phyloP scores from a whole-genome alignment of 345 rosid species.

The Passiflora organensis region DNA sequence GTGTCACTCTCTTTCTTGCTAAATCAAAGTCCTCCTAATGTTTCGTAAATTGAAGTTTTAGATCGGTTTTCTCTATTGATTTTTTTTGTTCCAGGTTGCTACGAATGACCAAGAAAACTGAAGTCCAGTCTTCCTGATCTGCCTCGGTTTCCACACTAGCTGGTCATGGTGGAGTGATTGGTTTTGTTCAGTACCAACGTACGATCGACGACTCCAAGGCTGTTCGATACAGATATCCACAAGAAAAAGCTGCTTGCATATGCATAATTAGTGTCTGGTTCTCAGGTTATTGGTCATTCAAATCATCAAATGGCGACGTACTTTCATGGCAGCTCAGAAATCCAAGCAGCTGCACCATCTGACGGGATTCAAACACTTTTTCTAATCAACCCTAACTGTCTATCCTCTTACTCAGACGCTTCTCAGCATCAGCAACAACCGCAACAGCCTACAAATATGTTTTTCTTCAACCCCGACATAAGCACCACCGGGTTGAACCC shows the following conservation, averaged over 20 bases:
- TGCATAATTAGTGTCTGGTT: neutral
- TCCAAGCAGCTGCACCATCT: slow-evolving; percentile 32
- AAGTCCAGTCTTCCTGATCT: neutral
- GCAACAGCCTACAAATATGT: slow-evolving; percentile 13
- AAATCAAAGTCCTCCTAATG: neutral
- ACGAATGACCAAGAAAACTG: neutral
- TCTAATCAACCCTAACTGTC: slow-evolving; percentile 44
- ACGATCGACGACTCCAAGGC: neutral
- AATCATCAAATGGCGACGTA: slow-evolving; percentile 40
- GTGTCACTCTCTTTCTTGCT: neutral
- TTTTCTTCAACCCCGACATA: slow-evolving; percentile 27
- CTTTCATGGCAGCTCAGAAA: slow-evolving; percentile 45
- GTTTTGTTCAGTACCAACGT: too few species aligned
- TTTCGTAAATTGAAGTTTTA: too few species aligned
- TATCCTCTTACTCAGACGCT: slow-evolving; percentile 35
- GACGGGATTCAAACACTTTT: slow-evolving; percentile 47
- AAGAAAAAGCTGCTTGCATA: neutral
- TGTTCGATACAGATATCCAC: neutral
- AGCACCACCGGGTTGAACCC: slow-evolving; percentile 7
- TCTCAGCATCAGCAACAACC: neutral
- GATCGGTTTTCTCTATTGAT: neutral
- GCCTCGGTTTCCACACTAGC: neutral
- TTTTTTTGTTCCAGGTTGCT: neutral
- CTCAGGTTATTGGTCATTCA: neutral
- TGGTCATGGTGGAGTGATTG: slow-evolving; percentile 13